phyloP scores from a whole-genome alignment of 768 basidiomycete genomes.

The Leccinellum luteum region DNA sequence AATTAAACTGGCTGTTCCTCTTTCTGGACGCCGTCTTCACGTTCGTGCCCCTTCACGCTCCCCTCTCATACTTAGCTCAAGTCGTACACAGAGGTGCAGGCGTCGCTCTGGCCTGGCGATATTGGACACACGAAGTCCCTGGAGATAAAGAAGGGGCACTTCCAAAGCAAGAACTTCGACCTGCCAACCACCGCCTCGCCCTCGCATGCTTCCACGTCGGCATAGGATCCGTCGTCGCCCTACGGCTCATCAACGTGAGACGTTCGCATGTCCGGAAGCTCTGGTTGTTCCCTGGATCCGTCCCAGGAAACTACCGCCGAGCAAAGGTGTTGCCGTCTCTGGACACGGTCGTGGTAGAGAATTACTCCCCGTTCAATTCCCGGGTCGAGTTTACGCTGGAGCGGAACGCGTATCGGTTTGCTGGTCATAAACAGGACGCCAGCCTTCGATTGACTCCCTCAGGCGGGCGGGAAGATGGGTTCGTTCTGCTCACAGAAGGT shows the following conservation, averaged over 20 bases:
- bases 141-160: constrained; percentile 12
- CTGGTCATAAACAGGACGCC: constrained; percentile 17
- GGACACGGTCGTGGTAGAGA: constrained; percentile 28
- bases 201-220: constrained; percentile 28
- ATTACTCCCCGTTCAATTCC: constrained; percentile 18
- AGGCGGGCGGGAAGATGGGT: constrained; percentile 17
- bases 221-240: constrained; percentile 28
- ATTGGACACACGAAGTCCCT: constrained; percentile 24
- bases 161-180: constrained; percentile 26
- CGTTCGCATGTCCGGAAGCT: constrained; percentile 30
- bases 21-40: constrained; percentile 30
- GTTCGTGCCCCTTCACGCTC: constrained; percentile 14
- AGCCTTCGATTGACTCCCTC: constrained; percentile 17
- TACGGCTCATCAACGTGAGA: constrained; percentile 25
- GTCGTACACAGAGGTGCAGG: constrained; percentile 22
- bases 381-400: constrained; percentile 25
- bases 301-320: constrained; percentile 23
- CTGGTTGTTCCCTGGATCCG: constrained; percentile 29
- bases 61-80: not conserved
- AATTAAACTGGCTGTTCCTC: constrained; percentile 28
- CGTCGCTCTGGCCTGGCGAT: constrained; percentile 26
- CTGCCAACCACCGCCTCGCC: constrained; percentile 28
- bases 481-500: constrained; percentile 23
- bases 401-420: constrained; percentile 23
- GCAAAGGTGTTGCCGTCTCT: constrained; percentile 16